Conservation (phyloP, 2,329 filamentous ascomycete genomes). For the Fusarium tjaetaba region DNA sequence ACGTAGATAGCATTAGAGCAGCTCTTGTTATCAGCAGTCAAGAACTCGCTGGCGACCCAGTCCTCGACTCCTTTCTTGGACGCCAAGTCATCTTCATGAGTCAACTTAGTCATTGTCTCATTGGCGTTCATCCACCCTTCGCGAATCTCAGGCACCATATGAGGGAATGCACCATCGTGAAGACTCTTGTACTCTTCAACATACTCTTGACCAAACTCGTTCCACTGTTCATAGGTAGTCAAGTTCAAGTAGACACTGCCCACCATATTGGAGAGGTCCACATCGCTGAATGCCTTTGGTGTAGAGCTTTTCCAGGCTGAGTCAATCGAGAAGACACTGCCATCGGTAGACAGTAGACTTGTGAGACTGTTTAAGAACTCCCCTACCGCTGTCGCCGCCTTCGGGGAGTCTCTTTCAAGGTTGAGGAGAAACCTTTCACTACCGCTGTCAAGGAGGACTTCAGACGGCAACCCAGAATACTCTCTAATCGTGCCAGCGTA, state of each 20-base stretch:
- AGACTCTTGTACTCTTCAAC: conserved; percentile 2
- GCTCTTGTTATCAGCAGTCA: background rate
- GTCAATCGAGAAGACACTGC: background rate
- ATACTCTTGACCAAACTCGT: background rate
- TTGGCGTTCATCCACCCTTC: background rate
- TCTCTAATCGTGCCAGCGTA: background rate
- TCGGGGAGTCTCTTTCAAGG: fast-evolving
- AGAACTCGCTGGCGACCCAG: background rate
- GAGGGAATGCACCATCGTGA: background rate
- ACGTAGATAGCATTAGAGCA: conserved; percentile 19
- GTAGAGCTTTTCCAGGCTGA: background rate
- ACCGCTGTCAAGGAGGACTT: background rate
- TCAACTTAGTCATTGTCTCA: background rate
- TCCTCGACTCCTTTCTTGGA: background rate
- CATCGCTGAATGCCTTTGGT: background rate
- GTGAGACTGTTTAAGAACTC: background rate
- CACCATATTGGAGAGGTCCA: background rate
- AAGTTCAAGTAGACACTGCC: background rate
- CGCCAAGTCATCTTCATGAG: background rate
- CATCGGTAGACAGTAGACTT: background rate
- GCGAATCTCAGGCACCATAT: background rate
- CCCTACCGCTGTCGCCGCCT: background rate
- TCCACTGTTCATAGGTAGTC: conserved; percentile 16
- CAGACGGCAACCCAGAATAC: background rate
- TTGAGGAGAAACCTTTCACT: background rate